phyloP scores from a whole-genome alignment of 306 rosid genomes.

The Quercus rubra region DNA sequence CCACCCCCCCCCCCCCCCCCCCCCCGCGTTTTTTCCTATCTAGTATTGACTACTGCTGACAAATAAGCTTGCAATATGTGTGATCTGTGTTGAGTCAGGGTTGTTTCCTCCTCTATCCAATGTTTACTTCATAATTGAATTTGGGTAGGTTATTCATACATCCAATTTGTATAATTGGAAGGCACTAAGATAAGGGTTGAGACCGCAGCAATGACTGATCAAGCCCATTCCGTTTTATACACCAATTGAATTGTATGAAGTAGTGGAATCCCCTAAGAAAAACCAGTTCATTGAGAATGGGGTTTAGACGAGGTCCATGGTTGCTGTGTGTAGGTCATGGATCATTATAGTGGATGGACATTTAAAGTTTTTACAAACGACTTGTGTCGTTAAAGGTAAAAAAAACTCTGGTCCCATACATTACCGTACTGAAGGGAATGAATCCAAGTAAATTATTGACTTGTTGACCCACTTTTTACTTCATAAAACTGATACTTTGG shows the following conservation, averaged over 20 bases:
- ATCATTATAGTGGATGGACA: slow-evolving; percentile 1
- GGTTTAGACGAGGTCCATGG: neutral
- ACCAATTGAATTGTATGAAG: neutral
- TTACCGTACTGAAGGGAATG: neutral
- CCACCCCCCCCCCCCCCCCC: too few species aligned
- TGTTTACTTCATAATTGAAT: neutral
- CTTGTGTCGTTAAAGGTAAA: too few species aligned
- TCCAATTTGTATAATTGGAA: neutral
- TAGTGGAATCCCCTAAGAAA: neutral
- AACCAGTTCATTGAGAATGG: neutral
- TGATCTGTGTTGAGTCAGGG: neutral
- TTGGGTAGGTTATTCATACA: neutral
- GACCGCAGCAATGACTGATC: neutral
- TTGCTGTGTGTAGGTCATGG: neutral
- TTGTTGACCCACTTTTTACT: neutral
- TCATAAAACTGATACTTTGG: neutral
- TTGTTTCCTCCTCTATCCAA: neutral
- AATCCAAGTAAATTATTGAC: neutral
- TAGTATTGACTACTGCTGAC: too few species aligned
- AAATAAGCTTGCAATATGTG: neutral
- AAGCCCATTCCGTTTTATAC: neutral
- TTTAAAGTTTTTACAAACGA: neutral
- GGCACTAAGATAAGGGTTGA: slow-evolving; percentile 1
- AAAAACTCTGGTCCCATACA: neutral
- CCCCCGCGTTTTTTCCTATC: too few species aligned